Conservation (phyloP, 164 flowering plant species). For the Tetracentron sinense region DNA sequence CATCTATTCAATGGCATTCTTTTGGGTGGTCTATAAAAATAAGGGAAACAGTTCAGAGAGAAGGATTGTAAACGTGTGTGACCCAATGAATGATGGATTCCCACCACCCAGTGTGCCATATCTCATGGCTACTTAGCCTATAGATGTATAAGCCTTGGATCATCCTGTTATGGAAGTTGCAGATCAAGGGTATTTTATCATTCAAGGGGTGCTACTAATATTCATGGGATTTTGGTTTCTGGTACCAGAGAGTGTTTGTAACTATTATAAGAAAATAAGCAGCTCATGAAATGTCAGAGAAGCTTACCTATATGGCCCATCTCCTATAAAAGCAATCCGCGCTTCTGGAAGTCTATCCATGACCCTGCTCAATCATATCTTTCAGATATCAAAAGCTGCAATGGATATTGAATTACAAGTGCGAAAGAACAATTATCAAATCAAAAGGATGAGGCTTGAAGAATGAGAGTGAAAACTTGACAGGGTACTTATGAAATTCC, state of each 20-base stretch:
- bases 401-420: not conserved
- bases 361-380: conserved; percentile 47
- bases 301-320: conserved; percentile 90
- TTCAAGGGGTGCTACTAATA: not conserved
- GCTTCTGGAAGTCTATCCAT: conserved; percentile 90
- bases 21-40: no score
- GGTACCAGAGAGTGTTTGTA: no score
- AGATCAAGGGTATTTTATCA: no score
- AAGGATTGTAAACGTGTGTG: no score
- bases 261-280: not conserved
- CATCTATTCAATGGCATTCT: no score
- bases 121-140: no score
- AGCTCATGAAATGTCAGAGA: conserved; percentile 1
- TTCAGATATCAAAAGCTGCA: conserved; percentile 17
- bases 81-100: no score
- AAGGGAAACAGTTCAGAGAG: no score
- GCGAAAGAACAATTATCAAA: not conserved
- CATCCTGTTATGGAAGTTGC: no score
- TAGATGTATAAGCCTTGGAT: no score
- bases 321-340: conserved; percentile 93
- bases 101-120: no score
- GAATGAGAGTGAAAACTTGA: not conserved
- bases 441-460: not conserved
- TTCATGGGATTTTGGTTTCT: not conserved
- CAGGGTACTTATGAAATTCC: not conserved